Conservation (phyloP, 257 asterid species). For the Solanum medicagineum region DNA sequence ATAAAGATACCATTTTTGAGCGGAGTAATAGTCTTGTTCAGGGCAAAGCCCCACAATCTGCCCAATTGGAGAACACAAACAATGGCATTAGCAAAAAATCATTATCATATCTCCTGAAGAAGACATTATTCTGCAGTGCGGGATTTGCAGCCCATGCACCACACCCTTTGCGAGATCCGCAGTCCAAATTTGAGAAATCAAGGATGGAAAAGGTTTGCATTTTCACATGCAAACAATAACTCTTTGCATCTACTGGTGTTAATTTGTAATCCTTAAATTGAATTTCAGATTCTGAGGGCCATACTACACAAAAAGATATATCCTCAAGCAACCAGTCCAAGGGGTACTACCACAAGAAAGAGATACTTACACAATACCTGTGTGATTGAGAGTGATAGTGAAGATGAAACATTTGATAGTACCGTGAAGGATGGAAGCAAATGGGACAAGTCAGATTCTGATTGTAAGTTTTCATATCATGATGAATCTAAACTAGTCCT, state of each 20-base stretch:
- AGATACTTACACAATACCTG: constrained; percentile 27
- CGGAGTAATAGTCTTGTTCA: constrained; percentile 9
- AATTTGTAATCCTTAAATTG: neutral
- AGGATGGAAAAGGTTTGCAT: constrained; percentile 56
- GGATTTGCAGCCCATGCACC: constrained; percentile 22
- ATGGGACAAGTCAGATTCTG: constrained; percentile 86
- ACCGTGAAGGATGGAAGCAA: constrained; percentile 25
- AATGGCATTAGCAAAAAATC: constrained; percentile 36
- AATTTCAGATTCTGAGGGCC: constrained; percentile 48
- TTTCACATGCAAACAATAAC: neutral
- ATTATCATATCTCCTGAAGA: constrained; percentile 42
- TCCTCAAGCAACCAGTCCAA: constrained; percentile 40
- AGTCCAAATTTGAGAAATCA: constrained; percentile 36
- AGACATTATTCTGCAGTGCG: constrained; percentile 35
- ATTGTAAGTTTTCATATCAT: constrained; percentile 36
- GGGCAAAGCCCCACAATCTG: constrained; percentile 17
- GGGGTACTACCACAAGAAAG: constrained; percentile 7
- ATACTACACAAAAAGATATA: constrained; percentile 57
- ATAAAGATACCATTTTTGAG: constrained; percentile 4
- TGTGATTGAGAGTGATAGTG: constrained; percentile 11
- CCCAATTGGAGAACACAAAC: constrained; percentile 5
- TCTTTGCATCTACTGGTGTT: too few relatives aligned
- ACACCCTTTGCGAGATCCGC: constrained; percentile 32
- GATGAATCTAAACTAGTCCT: neutral
- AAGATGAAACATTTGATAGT: neutral